phyloP scores from a whole-genome alignment of 371 early-diverging fungal species.

The Quaeritorhiza haematococci region DNA sequence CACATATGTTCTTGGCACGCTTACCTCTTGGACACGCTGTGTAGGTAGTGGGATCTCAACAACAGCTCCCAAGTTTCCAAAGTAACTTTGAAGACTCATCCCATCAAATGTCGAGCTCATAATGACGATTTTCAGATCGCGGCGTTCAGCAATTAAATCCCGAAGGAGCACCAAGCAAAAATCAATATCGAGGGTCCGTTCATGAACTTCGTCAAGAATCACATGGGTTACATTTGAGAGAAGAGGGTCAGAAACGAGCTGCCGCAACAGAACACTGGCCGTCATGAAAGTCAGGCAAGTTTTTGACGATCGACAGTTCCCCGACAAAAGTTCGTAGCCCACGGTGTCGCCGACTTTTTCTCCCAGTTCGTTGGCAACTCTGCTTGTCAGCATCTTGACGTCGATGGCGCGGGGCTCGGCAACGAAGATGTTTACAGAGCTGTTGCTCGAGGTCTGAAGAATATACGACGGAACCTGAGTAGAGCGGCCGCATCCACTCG shows the following conservation, averaged over 20 bases:
- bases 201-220: slow-evolving; percentile 93
- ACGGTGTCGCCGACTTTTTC: not conserved
- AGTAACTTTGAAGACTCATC: no score
- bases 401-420: no score
- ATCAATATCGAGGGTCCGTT: slow-evolving; percentile 90
- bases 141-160: slow-evolving; percentile 42
- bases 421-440: no score
- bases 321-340: not conserved
- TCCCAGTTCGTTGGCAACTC: not conserved
- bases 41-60: no score
- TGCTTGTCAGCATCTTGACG: no score
- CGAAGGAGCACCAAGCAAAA: slow-evolving; percentile 83
- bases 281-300: slow-evolving; percentile 78
- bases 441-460: no score
- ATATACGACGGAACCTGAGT: no score
- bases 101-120: slow-evolving; percentile 80
- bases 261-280: slow-evolving; percentile 85
- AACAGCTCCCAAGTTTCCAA: no score
- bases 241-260: slow-evolving; percentile 58
- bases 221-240: slow-evolving; percentile 67
- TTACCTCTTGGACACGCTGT: no score
- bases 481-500: no score
- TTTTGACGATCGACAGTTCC: not conserved
- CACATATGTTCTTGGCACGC: no score
- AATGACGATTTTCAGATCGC: slow-evolving; percentile 60